Base-by-base conservation (phyloP, 331 rosid species). In the Pyrus hybrid region DNA sequence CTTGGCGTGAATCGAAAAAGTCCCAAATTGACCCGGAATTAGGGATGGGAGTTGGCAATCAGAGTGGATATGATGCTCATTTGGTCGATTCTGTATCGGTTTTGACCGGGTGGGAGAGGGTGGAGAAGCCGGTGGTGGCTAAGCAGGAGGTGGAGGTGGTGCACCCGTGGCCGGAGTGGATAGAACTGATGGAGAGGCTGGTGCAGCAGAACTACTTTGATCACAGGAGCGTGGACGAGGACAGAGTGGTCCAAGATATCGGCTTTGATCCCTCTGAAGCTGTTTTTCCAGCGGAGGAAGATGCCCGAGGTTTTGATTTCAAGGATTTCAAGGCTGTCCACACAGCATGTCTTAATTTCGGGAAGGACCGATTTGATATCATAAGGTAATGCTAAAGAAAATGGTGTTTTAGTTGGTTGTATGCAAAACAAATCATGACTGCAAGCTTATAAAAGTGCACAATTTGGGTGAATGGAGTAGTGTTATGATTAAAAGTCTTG, bases 81-180 rank as follows among this genome's bases (percentile, higher is more conserved):
- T 69, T 49, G 74, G 35, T 69, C 51, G 56, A 13, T 18, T 70
- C 80, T 17, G 28, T 37, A 16, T 12, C 77, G 7, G 30, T 23
- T 32, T 21, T 18, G 49, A 68, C 54, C 18, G 51, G 74, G 7
- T 22, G 58, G 22, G 68, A 61, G 54, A 67, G 33, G 75, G 23
- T 56, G 8, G 68, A 71, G 22, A 45, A 26, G 54, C 8, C 32
- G 41, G 73, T 70, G 57, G 83, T 49, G 63, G 32, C 22, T 57
- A 35, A 76, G 80, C 77, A 45, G 21, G 88, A 72, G 77, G 88
- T 86, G 79, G 97, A 92, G 80, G 54, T 94, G 81, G 90, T 89
- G 72, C 99, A 95, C 47, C 97, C 97, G 2, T 95, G 99, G 99
- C 96, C 97, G 65, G 97, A 95, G 86, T 95, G 99, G 99, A 84